Conservation (phyloP, 495 filamentous ascomycete species). For the Gamarada debralockiae region DNA sequence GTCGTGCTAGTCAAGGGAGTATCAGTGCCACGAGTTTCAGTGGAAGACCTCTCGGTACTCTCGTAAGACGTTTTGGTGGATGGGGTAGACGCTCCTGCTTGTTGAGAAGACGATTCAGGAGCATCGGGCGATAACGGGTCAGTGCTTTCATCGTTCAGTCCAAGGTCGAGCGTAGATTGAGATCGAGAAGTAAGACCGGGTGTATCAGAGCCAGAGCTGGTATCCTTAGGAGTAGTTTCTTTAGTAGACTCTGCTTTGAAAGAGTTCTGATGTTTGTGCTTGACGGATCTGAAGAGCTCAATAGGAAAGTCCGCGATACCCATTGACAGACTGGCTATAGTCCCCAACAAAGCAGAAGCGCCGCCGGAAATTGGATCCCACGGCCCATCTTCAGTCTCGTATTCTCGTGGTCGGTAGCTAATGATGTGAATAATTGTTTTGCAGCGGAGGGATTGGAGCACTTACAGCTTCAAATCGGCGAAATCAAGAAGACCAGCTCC, state of each 20-base stretch:
- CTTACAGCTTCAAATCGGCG: constrained; percentile 65
- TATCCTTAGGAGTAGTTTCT: not conserved
- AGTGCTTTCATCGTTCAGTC: not conserved
- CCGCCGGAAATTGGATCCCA: constrained; percentile 69
- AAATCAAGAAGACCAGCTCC: constrained; percentile 58
- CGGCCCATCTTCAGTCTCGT: constrained; percentile 68
- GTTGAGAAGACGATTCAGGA: not conserved
- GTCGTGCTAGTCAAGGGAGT: constrained; percentile 14
- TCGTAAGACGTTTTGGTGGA: constrained; percentile 22
- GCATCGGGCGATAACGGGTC: not conserved
- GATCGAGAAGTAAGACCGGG: constrained; percentile 4
- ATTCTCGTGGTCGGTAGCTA: constrained; percentile 64
- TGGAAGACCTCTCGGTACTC: constrained; percentile 15
- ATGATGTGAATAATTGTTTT: constrained; percentile 18
- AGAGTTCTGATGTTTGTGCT: constrained; percentile 10
- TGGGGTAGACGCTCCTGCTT: not conserved
- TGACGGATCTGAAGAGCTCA: constrained; percentile 52
- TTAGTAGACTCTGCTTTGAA: constrained; percentile 3
- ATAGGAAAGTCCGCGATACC: constrained; percentile 77
- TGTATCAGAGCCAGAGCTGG: constrained; percentile 4
- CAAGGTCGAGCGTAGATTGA: constrained; percentile 11
- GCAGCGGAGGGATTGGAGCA: not conserved
- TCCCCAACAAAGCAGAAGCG: constrained; percentile 70
- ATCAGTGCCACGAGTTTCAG: not conserved
- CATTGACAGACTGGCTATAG: constrained; percentile 70